Evolutionary conservation across 768 basidiomycete genomes (phyloP).

Genomic region (Tephrocybe sp.): DNA sequence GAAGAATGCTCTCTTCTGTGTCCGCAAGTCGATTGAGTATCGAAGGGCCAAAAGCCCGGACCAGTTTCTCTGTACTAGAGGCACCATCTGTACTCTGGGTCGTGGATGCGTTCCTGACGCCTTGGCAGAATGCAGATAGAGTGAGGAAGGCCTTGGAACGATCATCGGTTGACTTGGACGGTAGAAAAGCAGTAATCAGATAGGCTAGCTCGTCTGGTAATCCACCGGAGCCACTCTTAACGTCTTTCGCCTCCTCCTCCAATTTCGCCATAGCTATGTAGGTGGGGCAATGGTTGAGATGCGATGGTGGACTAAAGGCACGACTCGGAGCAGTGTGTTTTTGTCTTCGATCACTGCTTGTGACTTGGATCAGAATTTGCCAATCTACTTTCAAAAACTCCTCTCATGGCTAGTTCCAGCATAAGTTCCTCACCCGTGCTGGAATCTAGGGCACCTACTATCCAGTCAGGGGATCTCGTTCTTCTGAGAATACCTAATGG

Average conservation of each 20-base stretch:
- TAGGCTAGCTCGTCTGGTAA: conserved; percentile 55
- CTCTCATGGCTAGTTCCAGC: conserved; percentile 10
- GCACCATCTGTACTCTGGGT: conserved; percentile 39
- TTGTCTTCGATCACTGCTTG: conserved; percentile 5
- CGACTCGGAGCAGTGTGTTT: too few species aligned
- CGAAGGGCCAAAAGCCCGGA: conserved; percentile 46
- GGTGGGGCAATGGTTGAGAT: background rate
- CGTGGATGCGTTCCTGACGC: conserved; percentile 39
- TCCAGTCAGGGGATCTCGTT: conserved; percentile 73
- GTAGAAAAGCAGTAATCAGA: conserved; percentile 50
- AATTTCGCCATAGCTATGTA: conserved; percentile 3
- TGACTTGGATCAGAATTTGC: conserved; percentile 3
- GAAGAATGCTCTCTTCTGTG: conserved; percentile 48
- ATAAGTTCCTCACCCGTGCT: conserved; percentile 6
- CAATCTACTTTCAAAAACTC: background rate
- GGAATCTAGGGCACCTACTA: conserved; percentile 30
- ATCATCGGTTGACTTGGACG: conserved; percentile 37
- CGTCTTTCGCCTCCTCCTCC: background rate
- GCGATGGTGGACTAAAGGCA: too few species aligned
- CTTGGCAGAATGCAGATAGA: conserved; percentile 68
- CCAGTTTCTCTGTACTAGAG: conserved; percentile 47
- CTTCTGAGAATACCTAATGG: conserved; percentile 78
- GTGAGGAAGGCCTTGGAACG: conserved; percentile 72
- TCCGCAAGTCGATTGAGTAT: conserved; percentile 52
- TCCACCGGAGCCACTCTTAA: conserved; percentile 26